Base-by-base conservation (phyloP, 164 flowering plant species). In the Tinospora cordifolia region DNA sequence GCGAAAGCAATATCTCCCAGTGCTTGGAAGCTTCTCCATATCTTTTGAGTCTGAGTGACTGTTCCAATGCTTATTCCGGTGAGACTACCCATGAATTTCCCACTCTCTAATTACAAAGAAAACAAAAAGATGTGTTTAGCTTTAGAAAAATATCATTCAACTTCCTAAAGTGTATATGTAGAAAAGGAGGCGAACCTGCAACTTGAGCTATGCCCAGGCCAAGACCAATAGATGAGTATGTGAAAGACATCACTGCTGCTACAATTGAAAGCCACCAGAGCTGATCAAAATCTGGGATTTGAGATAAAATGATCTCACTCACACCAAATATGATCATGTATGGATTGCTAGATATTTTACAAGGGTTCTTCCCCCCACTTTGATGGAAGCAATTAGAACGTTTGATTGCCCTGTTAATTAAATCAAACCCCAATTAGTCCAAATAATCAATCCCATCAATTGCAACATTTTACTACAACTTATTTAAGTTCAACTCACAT, bases 21-120 rank as follows among this genome's bases (percentile, higher is more conserved):
- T 14, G 76, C 75, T 47, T 76, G 75, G 60, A 72, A 59, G 44
- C 51, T 69, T 30, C 71, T 64, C 76, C 76, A 73, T 30, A 66
- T 51, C 70, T 73, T 76, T 6, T 63, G 49, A 27, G 79, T 65
- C 13, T 57, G 22, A 57, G 71, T 63, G 12, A 73, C 62, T 26
- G 59, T 15, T 40, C 73, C 73, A 44, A 70, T 30, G 67, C 73
- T 70, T 41, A 70, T 70, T 39, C 73, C 73, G 17, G 73, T 70
- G 19, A 70, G 58, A 14, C 67, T 70, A 3, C 73, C 73, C 36
- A 22, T 46, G 41, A 70, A 25, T 7, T 63, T 70, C 17, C 70
- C 73, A 7, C 24, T 72, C 24, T 30, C 63, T 67, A 17, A 66
- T 67, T 11, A 47, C 69, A 46, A 13, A 15, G 17, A 25, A 26